A percentile compares a stretch with the other conserved stretches of the same genome.
Evolutionary conservation across 2,329 filamentous ascomycete genomes (phyloP).

Genomic region (Colletotrichum sp.): DNA sequence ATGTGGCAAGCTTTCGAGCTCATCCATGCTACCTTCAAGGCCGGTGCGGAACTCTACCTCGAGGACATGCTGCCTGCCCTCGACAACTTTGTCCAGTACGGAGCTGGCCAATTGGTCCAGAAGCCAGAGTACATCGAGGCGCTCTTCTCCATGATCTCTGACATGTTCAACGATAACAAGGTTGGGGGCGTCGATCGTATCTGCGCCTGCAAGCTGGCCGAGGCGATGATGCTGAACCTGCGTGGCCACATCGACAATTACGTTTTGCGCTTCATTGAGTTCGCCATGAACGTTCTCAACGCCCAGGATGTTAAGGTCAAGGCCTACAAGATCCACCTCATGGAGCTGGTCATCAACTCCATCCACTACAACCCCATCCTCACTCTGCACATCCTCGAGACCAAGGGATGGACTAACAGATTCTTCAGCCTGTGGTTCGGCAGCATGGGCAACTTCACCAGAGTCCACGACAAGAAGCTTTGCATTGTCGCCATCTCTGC

Average conservation of each 20-base stretch:
- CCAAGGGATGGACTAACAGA: slow-evolving; percentile 94
- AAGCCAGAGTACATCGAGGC: slow-evolving; percentile 88
- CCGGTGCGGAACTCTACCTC: slow-evolving; percentile 93
- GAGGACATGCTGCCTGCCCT: slow-evolving; percentile 98
- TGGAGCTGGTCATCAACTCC: slow-evolving; percentile 98
- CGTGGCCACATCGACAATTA: slow-evolving; percentile 87
- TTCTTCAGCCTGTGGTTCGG: slow-evolving; percentile 99
- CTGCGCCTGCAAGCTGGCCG: slow-evolving; percentile 95
- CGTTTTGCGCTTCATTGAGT: slow-evolving; percentile 84
- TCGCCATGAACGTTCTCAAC: slow-evolving; percentile 84
- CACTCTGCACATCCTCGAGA: slow-evolving; percentile 85
- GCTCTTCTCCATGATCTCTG: slow-evolving; percentile 90
- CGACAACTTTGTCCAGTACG: slow-evolving; percentile 97
- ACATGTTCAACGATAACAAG: slow-evolving; percentile 92
- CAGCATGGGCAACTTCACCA: slow-evolving; percentile 89
- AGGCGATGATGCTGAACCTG: slow-evolving; percentile 96
- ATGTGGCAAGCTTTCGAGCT: slow-evolving; percentile 99
- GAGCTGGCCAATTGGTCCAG: slow-evolving; percentile 78
- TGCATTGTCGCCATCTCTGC: slow-evolving; percentile 93
- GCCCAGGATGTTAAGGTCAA: slow-evolving; percentile 84
- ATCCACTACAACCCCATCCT: slow-evolving; percentile 96
- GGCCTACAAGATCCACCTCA: slow-evolving; percentile 92
- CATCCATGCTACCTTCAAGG: slow-evolving; percentile 96
- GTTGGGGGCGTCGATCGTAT: slow-evolving; percentile 94
- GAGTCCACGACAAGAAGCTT: slow-evolving; percentile 98